Evolutionary conservation across 192 early-diverging fungal species (phyloP), one percentile per base, ranked within the genome.

Genomic region (Podila clonocystis): DNA sequence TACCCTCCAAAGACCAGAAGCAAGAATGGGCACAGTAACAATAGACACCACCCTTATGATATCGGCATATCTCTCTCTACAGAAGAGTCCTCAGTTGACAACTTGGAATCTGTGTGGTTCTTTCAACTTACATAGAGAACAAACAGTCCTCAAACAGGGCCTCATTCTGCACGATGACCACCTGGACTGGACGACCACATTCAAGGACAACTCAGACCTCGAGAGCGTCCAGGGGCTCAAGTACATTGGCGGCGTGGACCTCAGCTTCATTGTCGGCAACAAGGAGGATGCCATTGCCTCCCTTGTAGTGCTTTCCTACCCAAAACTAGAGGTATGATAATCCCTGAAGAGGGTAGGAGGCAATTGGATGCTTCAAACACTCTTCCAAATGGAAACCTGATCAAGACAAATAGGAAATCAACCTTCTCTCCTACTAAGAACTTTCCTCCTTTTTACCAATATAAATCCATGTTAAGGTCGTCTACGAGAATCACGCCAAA

Each of bases 231-330:
- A 80, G 34, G 79, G 75, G 19, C 58, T 95, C 36, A 50, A 67
- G n/a, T 87, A 88, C 55, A 82, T 95, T 50, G 93, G 89, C n/a
- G 93, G 93, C 34, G 90, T 95, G 6, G 93, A 95, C 63, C 78
- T 95, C 36, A 94, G 93, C 75, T 95, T 93, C 71, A 84, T 84
- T 50, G 75, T 86, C 50, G 73, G 87, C 63, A 75, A 84, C 66
- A 67, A 83, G 26, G 82, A 83, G 20, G 68, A 83, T 48, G 95
- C 94, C 4, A 85, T 96, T 6, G 95, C 92, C 5, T 92, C 94
- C 63, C 73, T 96, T 9, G 87, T 90, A 34, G 86, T 97, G 5
- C 84, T 97, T 24, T 65, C 82, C 9, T 94, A 87, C 64, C 95
- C 96, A 12, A 67, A 78, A 6, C 75, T 95, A 52, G 59, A 89